Conservation (phyloP, 2,329 filamentous ascomycete species). For the Cercospora zeae-maydis region DNA sequence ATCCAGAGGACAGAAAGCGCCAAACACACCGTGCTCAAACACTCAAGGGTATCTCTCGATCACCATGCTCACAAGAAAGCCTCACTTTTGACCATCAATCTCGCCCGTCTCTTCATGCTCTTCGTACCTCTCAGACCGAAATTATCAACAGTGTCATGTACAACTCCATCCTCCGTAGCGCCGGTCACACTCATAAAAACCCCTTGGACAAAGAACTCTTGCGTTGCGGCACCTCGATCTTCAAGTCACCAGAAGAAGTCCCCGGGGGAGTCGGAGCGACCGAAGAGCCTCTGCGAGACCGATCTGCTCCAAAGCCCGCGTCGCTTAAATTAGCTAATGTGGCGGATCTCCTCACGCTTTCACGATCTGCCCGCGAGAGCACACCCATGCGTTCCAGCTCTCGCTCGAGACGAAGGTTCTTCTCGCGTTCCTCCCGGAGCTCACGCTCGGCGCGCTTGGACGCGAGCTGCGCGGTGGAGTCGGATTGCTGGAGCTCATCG, state of each 20-base stretch:
- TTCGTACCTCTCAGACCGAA: constrained; percentile 1
- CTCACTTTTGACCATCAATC: constrained; percentile 22
- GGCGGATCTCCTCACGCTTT: constrained; percentile 33
- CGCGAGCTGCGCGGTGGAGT: constrained; percentile 75
- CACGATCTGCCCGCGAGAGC: constrained; percentile 69
- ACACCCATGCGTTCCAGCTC: constrained; percentile 65
- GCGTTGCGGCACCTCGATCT: constrained; percentile 38
- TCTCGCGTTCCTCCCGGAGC: constrained; percentile 83
- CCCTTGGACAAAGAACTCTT: constrained; percentile 48
- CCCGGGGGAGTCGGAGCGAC: constrained; percentile 38
- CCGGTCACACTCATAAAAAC: constrained; percentile 46
- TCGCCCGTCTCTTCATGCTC: constrained; percentile 6
- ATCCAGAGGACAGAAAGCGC: not conserved
- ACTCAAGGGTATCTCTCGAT: not conserved
- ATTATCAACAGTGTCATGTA: constrained; percentile 8
- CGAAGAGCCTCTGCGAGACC: constrained; percentile 43
- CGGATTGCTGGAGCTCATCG: constrained; percentile 86
- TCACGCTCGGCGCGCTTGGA: constrained; percentile 86
- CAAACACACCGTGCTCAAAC: constrained; percentile 5
- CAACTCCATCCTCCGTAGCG: constrained; percentile 22
- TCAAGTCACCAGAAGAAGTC: constrained; percentile 32
- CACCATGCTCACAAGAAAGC: constrained; percentile 22
- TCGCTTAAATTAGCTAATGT: constrained; percentile 43
- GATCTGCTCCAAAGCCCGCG: constrained; percentile 36
- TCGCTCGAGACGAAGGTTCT: constrained; percentile 73